phyloP scores from a whole-genome alignment of 2,329 filamentous ascomycete species.

The Leptographium radiaticola region DNA sequence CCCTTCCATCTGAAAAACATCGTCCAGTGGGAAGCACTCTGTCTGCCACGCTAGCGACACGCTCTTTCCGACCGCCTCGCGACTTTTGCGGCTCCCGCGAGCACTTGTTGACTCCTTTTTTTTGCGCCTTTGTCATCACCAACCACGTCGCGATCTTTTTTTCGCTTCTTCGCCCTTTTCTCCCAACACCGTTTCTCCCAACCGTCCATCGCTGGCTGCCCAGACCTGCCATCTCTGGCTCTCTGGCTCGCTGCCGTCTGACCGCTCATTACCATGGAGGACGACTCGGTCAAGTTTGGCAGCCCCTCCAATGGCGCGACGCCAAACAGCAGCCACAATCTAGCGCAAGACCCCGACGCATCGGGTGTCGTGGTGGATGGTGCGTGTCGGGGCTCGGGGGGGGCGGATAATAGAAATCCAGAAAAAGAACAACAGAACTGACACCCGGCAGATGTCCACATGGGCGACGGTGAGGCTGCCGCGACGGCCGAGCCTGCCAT shows the following conservation, averaged over 20 bases:
- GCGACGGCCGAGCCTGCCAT: slow-evolving; percentile 29
- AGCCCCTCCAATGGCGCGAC: slow-evolving; percentile 44
- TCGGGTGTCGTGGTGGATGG: slow-evolving; percentile 29
- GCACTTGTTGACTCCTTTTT: not conserved
- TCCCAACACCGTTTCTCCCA: too few species aligned
- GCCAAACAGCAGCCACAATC: slow-evolving; percentile 41
- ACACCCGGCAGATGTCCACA: slow-evolving; percentile 44
- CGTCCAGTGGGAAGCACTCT: not conserved
- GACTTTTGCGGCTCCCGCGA: not conserved
- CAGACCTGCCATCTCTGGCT: not conserved
- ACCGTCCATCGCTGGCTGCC: not conserved
- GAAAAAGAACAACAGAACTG: not conserved
- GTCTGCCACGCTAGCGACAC: not conserved
- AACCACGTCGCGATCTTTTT: not conserved
- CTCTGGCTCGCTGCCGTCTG: not conserved
- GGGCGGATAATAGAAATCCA: too few species aligned
- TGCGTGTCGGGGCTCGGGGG: slow-evolving; percentile 17
- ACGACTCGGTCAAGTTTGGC: slow-evolving; percentile 40
- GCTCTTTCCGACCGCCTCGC: not conserved
- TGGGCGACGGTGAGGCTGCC: slow-evolving; percentile 36
- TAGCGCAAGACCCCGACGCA: slow-evolving; percentile 37
- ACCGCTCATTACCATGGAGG: slow-evolving; percentile 37
- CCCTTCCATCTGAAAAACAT: not conserved
- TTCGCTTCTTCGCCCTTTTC: not conserved
- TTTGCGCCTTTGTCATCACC: not conserved